Evolutionary conservation across 2,329 filamentous ascomycete species (phyloP).

Genomic region (Penicillium palitans): DNA sequence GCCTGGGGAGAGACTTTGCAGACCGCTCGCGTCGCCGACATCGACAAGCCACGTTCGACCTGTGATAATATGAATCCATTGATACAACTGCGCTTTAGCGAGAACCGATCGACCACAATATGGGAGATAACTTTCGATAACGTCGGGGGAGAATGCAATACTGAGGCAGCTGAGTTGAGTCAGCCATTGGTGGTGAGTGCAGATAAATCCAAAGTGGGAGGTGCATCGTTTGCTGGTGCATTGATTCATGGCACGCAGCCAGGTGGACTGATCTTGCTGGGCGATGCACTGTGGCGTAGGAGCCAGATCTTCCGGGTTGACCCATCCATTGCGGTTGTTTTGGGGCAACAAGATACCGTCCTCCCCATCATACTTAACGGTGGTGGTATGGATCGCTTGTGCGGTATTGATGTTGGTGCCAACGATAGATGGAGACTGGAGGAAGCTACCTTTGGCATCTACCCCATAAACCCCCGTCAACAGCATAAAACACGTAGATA

Average conservation of each 20-base stretch:
- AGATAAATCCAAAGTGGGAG: slow-evolving; percentile 1
- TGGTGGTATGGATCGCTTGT: neutral
- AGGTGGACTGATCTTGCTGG: neutral
- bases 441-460: neutral
- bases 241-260: neutral
- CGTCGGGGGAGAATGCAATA: neutral
- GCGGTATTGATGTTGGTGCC: neutral
- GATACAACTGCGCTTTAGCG: neutral
- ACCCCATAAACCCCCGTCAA: neutral
- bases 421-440: neutral
- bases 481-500: neutral
- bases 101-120: neutral
- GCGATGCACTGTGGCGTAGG: neutral
- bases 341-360: neutral
- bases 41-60: neutral
- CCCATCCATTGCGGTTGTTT: neutral
- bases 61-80: neutral
- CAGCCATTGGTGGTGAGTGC: slow-evolving; percentile 1
- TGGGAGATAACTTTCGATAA: neutral
- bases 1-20: neutral
- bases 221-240: neutral
- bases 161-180: neutral
- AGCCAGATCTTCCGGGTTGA: neutral
- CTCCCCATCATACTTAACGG: neutral
- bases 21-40: neutral